Base-by-base conservation (phyloP, 140 eudicot species). In the Ambrosia hybrid region DNA sequence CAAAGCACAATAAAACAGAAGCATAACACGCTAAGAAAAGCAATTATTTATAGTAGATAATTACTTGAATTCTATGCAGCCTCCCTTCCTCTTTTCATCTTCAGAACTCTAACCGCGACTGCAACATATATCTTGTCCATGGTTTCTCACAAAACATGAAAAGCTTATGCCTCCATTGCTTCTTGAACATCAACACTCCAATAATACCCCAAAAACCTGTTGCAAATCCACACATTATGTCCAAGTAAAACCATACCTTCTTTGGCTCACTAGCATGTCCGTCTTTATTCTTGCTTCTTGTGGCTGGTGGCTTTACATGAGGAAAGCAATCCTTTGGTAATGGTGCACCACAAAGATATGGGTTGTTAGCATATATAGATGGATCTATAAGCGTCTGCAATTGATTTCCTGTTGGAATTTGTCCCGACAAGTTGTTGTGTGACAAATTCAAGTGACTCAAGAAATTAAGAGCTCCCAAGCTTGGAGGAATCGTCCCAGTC, bases 401-500 rank as follows among this genome's bases (percentile, higher is more conserved):
- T 39, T 82, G 85, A 11, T 67, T 70, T n/a, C 83, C 62, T 4
- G 51, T 6, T 39, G 70, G 70, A 17, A 65, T 65, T 65, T 7
- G 56, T 39, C 71, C 71, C 7, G 70, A 65, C 70, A 65, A 16
- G 53, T 41, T 65, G 71, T 65, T 65, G 71, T 38, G 55, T 46
- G 71, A 65, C 71, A 65, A 9, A 16, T 82, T 33, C 67, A 85
- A 55, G 33, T 5, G 1, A 5, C 57, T 34, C 63, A 82, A 41
- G 45, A 38, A 74, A 3, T 51, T 58, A 57, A 85, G 7, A n/a
- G 0, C 1, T 2, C 81, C 39, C 38, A 85, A 1, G 52, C 76
- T 71, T 26, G 6, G 15, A 2, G 85, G 91, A 48, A 85, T 80
- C 21, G 3, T 51, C 3, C 87, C 87, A 1, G 68, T 76, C 17